phyloP scores from a whole-genome alignment of 140 eudicot genomes.

The Bidens hawaiensis region DNA sequence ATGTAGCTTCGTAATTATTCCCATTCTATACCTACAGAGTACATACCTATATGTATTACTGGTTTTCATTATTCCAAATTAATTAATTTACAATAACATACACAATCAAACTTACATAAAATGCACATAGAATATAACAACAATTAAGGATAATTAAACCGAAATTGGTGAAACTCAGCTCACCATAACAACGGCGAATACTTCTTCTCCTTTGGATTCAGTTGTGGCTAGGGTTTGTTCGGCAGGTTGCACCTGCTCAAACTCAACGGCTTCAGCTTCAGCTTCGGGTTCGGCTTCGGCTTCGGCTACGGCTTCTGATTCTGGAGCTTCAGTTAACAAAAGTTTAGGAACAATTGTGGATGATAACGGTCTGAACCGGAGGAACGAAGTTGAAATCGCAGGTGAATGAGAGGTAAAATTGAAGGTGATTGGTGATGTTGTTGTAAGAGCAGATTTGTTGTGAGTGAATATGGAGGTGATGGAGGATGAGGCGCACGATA shows the following conservation, averaged over 20 bases:
- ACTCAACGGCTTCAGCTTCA: slow-evolving; percentile 20
- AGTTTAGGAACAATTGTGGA: slow-evolving; percentile 35
- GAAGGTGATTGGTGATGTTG: slow-evolving; percentile 3
- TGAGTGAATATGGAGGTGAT: slow-evolving; percentile 28
- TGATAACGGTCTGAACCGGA: slow-evolving; percentile 14
- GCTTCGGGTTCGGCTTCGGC: slow-evolving; percentile 22
- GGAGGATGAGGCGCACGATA: slow-evolving; percentile 37
- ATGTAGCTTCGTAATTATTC: too few relatives aligned
- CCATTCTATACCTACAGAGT: too few relatives aligned
- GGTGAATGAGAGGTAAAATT: slow-evolving; percentile 21
- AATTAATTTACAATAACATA: neutral
- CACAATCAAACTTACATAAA: neutral
- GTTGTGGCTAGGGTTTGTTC: slow-evolving; percentile 6
- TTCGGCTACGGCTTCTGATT: slow-evolving; percentile 23
- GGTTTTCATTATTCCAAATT: too few relatives aligned
- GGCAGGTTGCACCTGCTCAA: slow-evolving; percentile 14
- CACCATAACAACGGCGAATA: slow-evolving; percentile 78
- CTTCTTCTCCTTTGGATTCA: slow-evolving; percentile 46
- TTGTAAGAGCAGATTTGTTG: slow-evolving; percentile 16
- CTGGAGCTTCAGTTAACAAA: slow-evolving; percentile 34
- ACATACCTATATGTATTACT: too few relatives aligned
- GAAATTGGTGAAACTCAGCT: slow-evolving; percentile 9
- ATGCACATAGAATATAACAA: neutral
- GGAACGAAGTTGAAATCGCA: slow-evolving; percentile 20
- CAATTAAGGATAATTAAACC: too few relatives aligned